phyloP scores from a whole-genome alignment of 2,329 filamentous ascomycete species.

The Beauveria brongniartii region DNA sequence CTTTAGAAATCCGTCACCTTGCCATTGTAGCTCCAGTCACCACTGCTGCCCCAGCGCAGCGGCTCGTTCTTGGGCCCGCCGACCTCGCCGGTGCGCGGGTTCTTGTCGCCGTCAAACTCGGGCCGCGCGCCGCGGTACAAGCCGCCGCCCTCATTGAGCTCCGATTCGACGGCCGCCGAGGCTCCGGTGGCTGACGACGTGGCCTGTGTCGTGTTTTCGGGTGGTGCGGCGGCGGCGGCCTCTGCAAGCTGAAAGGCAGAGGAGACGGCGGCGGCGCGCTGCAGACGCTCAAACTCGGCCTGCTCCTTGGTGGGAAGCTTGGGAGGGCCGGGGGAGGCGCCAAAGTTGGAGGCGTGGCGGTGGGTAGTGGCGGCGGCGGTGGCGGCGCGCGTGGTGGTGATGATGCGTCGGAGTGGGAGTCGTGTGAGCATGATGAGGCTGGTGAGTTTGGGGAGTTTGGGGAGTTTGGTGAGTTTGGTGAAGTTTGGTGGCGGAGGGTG shows the following conservation, averaged over 20 bases:
- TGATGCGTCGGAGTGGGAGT: slow-evolving; percentile 15
- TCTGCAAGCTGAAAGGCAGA: slow-evolving; percentile 31
- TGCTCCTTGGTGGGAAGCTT: slow-evolving; percentile 84
- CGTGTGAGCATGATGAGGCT: neutral
- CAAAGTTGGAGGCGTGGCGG: slow-evolving; percentile 34
- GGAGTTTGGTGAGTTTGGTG: neutral
- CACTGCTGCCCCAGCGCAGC: slow-evolving; percentile 68
- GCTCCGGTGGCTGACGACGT: slow-evolving; percentile 28
- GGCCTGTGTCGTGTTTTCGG: slow-evolving; percentile 21
- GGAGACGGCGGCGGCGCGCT: slow-evolving; percentile 49
- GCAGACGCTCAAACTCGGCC: slow-evolving; percentile 81
- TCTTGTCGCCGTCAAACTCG: slow-evolving; percentile 86
- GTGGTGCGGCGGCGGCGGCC: slow-evolving; percentile 14
- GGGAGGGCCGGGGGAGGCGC: slow-evolving; percentile 58
- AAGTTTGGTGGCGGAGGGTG: neutral
- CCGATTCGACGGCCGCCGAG: neutral
- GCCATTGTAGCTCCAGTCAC: slow-evolving; percentile 91
- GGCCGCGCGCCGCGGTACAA: slow-evolving; percentile 70
- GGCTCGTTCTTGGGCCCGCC: slow-evolving; percentile 98
- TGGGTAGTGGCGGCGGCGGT: slow-evolving; percentile 13
- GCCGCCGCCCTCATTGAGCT: slow-evolving; percentile 55
- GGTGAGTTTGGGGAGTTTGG: neutral
- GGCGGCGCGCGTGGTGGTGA: neutral
- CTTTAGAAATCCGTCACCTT: slow-evolving; percentile 79
- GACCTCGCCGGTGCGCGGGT: slow-evolving; percentile 90